These are phyloP conservation scores for Phytopythium chamaehyphon DNA, from an alignment of 352 stramenopile genomes.

Conservation along the genomic window DNA sequence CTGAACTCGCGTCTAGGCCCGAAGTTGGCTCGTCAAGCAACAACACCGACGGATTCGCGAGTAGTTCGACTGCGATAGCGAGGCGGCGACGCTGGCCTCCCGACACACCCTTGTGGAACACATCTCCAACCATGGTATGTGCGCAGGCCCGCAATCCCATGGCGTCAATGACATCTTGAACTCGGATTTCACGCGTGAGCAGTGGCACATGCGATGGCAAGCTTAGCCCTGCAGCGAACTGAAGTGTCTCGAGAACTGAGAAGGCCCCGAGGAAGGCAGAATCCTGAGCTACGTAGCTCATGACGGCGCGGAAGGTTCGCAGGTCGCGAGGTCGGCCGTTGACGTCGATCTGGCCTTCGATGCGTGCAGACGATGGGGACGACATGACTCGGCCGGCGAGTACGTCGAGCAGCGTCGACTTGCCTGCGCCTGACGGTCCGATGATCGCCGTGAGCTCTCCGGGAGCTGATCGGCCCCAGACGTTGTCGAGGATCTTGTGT, in stretches of 20 bases:
- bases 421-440: slow-evolving; percentile 55
- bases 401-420: slow-evolving; percentile 63
- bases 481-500: slow-evolving; percentile 48
- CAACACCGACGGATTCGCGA: slow-evolving; percentile 92
- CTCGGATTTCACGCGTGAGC: slow-evolving; percentile 41
- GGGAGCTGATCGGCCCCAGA: slow-evolving; percentile 48
- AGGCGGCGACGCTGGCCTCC: slow-evolving; percentile 90
- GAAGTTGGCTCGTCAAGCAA: slow-evolving; percentile 94
- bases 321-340: slow-evolving; percentile 36
- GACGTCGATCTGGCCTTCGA: slow-evolving; percentile 49
- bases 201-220: slow-evolving; percentile 35
- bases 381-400: slow-evolving; percentile 38
- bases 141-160: slow-evolving; percentile 57
- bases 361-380: slow-evolving; percentile 15
- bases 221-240: slow-evolving; percentile 51
- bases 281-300: slow-evolving; percentile 67
- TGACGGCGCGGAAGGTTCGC: slow-evolving; percentile 36
- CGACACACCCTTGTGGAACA: slow-evolving; percentile 85
- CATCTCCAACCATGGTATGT: slow-evolving; percentile 68
- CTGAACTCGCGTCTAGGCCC: slow-evolving; percentile 88
- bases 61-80: slow-evolving; percentile 91
- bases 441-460: slow-evolving; percentile 70
- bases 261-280: slow-evolving; percentile 61
- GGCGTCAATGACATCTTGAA: slow-evolving; percentile 63
- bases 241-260: slow-evolving; percentile 59